Percentiles rank a stretch among this genome's conserved stretches.
These are phyloP conservation scores for Pythium folliculosum DNA, from an alignment of 352 stramenopile species.

Conservation along the genomic window DNA sequence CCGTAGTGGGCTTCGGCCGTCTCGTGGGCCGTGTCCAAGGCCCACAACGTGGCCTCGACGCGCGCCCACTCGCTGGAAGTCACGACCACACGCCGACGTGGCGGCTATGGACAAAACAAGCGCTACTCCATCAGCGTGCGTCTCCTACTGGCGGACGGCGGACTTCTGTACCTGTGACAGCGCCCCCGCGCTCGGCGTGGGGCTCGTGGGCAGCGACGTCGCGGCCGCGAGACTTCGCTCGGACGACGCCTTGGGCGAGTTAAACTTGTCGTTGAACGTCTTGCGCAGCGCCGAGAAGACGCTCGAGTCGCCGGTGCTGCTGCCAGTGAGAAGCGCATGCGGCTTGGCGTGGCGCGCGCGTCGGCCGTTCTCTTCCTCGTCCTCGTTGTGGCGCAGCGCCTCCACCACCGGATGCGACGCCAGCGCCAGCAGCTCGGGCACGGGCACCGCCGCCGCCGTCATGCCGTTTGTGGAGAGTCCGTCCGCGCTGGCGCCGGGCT, in stretches of 20 bases:
- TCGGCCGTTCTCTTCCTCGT: constrained; percentile 3
- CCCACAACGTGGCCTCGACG: constrained; percentile 62
- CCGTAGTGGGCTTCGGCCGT: no score
- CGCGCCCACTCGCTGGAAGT: constrained; percentile 41
- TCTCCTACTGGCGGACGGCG: no score
- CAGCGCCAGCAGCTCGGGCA: constrained; percentile 30
- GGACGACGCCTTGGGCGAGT: constrained; percentile 13
- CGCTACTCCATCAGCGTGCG: neutral
- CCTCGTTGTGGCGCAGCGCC: constrained; percentile 10
- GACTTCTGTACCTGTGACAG: constrained; percentile 1
- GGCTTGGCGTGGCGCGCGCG: neutral
- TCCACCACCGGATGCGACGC: constrained; percentile 31
- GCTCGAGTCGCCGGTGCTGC: constrained; percentile 20
- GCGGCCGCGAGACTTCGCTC: constrained; percentile 6
- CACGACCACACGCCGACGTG: constrained; percentile 8
- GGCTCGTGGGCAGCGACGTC: constrained; percentile 9
- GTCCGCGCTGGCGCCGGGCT: neutral
- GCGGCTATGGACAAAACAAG: neutral
- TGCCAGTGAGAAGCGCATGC: neutral
- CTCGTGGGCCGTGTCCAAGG: constrained; percentile 39
- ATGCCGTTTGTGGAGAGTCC: neutral
- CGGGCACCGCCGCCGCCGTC: neutral
- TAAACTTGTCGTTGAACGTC: constrained; percentile 32
- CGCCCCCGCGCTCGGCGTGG: constrained; percentile 3
- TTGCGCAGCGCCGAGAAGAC: constrained; percentile 28